A percentile compares a stretch with the other conserved stretches of the same genome.
Conservation (phyloP, 371 early-diverging fungal genomes). For the Rhizopus delemar region DNA sequence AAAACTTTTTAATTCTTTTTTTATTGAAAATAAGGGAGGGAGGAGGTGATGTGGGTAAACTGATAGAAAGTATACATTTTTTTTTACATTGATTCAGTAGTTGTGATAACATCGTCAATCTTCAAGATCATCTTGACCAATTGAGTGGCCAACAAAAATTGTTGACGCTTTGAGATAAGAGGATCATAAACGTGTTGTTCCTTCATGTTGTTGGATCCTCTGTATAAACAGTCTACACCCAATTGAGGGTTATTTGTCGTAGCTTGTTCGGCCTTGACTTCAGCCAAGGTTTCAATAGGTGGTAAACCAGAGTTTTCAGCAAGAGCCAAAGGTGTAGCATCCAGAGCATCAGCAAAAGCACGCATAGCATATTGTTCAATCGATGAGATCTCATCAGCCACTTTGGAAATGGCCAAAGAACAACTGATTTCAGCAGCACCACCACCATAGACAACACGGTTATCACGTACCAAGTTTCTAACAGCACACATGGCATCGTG, state of each 20-base stretch:
- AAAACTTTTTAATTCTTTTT: too few species aligned
- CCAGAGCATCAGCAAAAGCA: constrained; percentile 95
- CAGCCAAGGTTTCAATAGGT: constrained; percentile 94
- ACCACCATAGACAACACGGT: constrained; percentile 99
- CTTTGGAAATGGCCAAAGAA: constrained; percentile 89
- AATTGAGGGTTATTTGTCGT: constrained; percentile 81
- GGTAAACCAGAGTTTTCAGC: constrained; percentile 98
- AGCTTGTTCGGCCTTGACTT: constrained; percentile 92
- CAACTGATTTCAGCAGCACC: constrained; percentile 98
- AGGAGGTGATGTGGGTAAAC: too few species aligned
- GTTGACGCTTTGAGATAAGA: constrained; percentile 98
- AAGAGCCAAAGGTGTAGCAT: constrained; percentile 95
- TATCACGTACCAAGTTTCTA: constrained; percentile 95
- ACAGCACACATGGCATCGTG: constrained; percentile 99
- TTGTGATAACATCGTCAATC: constrained; percentile 92
- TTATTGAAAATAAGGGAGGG: too few species aligned
- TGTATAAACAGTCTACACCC: constrained; percentile 96
- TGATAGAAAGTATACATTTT: too few species aligned
- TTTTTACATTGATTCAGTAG: constrained; percentile 17
- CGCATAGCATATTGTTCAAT: constrained; percentile 99
- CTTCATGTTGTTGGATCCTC: constrained; percentile 96
- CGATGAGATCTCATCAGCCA: constrained; percentile 89
- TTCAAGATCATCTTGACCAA: constrained; percentile 98
- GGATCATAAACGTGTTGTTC: constrained; percentile 98
- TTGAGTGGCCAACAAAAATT: constrained; percentile 96